Evolutionary conservation across 2,329 filamentous ascomycete genomes (phyloP).

Genomic region (Nemania bipapillata): DNA sequence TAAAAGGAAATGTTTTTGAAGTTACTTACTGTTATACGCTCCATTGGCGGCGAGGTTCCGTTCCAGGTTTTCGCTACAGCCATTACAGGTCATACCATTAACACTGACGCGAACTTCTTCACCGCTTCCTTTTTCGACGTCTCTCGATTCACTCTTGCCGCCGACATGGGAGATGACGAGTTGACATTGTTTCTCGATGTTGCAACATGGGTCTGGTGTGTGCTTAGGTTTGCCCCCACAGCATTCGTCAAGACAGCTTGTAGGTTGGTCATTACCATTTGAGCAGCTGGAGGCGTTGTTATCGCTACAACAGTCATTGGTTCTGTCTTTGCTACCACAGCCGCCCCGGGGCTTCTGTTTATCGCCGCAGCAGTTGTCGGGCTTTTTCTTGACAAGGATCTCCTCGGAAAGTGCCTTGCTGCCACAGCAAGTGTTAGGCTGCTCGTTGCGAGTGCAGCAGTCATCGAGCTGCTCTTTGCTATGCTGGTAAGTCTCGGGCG

Average conservation of each 20-base stretch:
- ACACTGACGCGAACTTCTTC: constrained; percentile 25
- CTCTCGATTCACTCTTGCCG: not conserved
- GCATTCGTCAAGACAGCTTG: constrained; percentile 12
- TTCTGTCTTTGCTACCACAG: not conserved
- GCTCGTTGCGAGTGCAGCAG: constrained; percentile 13
- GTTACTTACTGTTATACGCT: constrained; percentile 28
- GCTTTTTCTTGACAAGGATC: not conserved
- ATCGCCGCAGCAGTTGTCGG: not conserved
- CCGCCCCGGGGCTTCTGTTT: not conserved
- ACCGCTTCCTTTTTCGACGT: constrained; percentile 16
- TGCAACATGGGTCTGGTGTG: not conserved
- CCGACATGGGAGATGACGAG: not conserved
- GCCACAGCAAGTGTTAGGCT: constrained; percentile 12
- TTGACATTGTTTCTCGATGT: constrained; percentile 7
- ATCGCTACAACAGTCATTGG: not conserved
- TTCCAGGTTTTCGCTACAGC: constrained; percentile 31
- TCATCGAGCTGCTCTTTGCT: not conserved
- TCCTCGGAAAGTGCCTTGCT: not conserved
- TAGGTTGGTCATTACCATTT: not conserved
- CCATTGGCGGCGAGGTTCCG: constrained; percentile 32
- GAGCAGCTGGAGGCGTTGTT: not conserved
- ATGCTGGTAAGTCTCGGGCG: not conserved
- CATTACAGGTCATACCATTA: constrained; percentile 36
- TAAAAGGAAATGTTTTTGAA: not conserved
- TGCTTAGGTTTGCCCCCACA: not conserved